Percentiles rank a stretch among this genome's conserved stretches.
These are phyloP conservation scores for Malus sieversii DNA, from an alignment of 306 rosid genomes.

Conservation along the genomic window DNA sequence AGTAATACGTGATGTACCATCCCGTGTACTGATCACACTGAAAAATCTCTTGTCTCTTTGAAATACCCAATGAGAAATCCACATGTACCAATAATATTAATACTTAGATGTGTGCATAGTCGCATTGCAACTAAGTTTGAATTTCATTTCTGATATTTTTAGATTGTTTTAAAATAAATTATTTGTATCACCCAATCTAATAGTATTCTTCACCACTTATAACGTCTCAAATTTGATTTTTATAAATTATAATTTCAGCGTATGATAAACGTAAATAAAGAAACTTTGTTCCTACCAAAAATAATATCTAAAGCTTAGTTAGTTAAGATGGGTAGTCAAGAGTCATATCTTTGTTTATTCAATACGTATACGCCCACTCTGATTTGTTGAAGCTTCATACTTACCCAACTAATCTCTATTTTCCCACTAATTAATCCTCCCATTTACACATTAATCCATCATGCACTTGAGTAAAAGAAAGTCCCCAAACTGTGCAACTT, in stretches of 20 bases:
- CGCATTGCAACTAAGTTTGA: no score
- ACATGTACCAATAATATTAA: background rate
- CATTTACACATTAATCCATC: conserved; percentile 1
- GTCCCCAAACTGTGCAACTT: conserved; percentile 1
- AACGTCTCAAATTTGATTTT: no score
- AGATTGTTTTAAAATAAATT: no score
- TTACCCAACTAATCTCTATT: conserved; percentile 16
- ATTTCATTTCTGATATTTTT: no score
- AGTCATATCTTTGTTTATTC: conserved; percentile 3
- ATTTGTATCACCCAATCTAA: no score
- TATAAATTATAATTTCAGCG: no score
- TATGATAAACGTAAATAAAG: no score
- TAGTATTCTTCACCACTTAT: no score
- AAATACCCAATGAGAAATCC: conserved; percentile 3
- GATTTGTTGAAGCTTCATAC: conserved; percentile 8
- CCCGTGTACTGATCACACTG: no score
- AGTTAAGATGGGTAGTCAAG: background rate
- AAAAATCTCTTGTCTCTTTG: background rate
- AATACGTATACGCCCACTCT: conserved; percentile 4
- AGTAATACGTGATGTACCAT: no score
- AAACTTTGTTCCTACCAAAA: background rate
- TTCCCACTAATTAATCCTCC: background rate
- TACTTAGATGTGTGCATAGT: no score
- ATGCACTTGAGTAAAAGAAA: conserved; percentile 2
- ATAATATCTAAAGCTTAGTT: background rate